Evolutionary conservation across 306 rosid genomes (phyloP), one percentile per base, ranked within the genome.

Genomic region (Rosa chinensis): DNA sequence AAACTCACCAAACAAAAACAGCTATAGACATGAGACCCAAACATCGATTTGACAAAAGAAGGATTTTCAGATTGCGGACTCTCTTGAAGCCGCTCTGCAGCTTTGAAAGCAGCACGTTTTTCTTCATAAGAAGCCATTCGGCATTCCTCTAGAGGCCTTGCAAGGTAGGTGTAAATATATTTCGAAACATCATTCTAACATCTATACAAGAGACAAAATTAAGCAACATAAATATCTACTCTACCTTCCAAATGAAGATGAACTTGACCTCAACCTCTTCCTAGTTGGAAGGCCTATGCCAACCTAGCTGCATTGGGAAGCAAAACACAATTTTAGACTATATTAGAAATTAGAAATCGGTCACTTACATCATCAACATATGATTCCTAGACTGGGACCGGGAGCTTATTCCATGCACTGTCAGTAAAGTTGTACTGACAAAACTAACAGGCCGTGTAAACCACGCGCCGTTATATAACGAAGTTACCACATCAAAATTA

Each of bases 1-100:
- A 73, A 37, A 88, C 97, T 64, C 86, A 92, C 97, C 97, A 92
- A 76, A 96, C 97, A 92, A 80, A 92, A 90, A 75, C 97, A 92
- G 77, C 97, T 92, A 81, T 92, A 92, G 81, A 92, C 96, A 78
- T 92, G 95, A 81, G 97, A 92, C 68, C 93, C 91, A 55, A 92
- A 80, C 97, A 90, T 92, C 23, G 97, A 89, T 78, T 92, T 92
- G 47, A 89, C 58, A 67, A 90, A 90, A 8, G 82, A 75, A 17
- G 95, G 95, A 64, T 87, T 86, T 1, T 64, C 64, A 70, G 91
- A 66, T 23, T 88, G 63, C 37, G 89, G 80, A 80, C 74, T 85
- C 77, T 48, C 85, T 74, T 83, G 89, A 76, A 89, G 80, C 64
- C 58, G 76, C 48, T 87, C 91, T 47, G 97, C 97, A 66, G 84